Percentiles rank a stretch among this genome's conserved stretches.
Evolutionary conservation across 2,329 filamentous ascomycete species (phyloP).

Genomic region (Colletotrichum liriopes): DNA sequence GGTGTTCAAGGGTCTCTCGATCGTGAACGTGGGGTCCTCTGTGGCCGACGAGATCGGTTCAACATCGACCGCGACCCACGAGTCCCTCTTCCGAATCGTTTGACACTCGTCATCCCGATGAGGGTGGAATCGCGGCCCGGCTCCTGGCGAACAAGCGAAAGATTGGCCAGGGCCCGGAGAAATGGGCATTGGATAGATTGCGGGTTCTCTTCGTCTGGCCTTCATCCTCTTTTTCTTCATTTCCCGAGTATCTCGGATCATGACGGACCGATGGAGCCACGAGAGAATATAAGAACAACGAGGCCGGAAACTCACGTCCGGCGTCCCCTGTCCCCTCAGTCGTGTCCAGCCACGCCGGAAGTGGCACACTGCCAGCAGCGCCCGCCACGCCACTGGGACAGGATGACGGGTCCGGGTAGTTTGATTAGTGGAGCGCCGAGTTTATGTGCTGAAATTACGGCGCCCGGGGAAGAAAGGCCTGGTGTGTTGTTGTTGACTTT

Average conservation of each 20-base stretch:
- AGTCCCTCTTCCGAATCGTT: background rate
- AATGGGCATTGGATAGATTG: background rate
- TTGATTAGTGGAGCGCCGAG: constrained; percentile 2
- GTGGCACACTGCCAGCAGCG: background rate
- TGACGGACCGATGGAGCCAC: background rate
- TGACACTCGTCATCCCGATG: background rate
- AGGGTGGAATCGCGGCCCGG: background rate
- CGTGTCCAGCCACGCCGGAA: constrained; percentile 1
- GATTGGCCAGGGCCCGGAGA: background rate
- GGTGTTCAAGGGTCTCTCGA: background rate
- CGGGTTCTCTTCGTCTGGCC: background rate
- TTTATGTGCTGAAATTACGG: constrained; percentile 5
- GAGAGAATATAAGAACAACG: background rate
- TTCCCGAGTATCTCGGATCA: background rate
- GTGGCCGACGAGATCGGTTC: background rate
- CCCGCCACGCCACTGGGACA: background rate
- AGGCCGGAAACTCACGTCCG: background rate
- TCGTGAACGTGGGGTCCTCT: background rate
- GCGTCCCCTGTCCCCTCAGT: background rate
- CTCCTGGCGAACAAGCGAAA: background rate
- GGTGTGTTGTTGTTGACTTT: background rate
- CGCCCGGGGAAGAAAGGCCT: background rate
- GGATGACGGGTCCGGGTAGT: background rate
- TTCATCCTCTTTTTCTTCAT: background rate
- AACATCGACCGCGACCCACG: background rate